phyloP scores from a whole-genome alignment of 2,329 filamentous ascomycete species.

The Dichotomopilus funicola region DNA sequence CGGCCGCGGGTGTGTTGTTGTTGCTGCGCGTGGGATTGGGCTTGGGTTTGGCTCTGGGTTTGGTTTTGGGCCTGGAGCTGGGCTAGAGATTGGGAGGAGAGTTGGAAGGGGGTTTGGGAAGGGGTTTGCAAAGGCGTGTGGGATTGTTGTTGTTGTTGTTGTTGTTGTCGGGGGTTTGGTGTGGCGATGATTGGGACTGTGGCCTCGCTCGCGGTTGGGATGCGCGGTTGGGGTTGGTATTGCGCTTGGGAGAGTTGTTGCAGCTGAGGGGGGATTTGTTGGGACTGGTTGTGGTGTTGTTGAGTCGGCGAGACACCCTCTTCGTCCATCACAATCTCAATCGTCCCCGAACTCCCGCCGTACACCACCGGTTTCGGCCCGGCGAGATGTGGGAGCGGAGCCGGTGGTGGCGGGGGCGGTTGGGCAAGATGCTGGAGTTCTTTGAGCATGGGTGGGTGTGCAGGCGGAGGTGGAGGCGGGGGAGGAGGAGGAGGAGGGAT shows the following conservation, averaged over 20 bases:
- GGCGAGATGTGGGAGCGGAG: slow-evolving; percentile 44
- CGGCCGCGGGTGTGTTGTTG: slow-evolving; percentile 26
- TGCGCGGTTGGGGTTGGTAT: slow-evolving; percentile 5
- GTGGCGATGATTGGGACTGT: slow-evolving; percentile 40
- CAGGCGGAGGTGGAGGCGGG: slow-evolving; percentile 47
- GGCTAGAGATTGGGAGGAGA: too few relatives aligned
- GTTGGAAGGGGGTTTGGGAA: too few relatives aligned
- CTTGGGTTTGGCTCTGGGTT: too few relatives aligned
- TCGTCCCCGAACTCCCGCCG: slow-evolving; percentile 47
- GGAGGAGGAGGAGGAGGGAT: slow-evolving; percentile 49
- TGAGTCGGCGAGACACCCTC: slow-evolving; percentile 34
- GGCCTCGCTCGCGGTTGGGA: slow-evolving; percentile 33
- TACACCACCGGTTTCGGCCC: slow-evolving; percentile 33
- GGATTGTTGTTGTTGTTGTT: too few relatives aligned
- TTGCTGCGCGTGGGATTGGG: slow-evolving; percentile 7
- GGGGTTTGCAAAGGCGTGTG: too few relatives aligned
- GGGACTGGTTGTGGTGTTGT: slow-evolving; percentile 1
- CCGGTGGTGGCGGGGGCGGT: slow-evolving; percentile 56
- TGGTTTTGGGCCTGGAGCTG: too few relatives aligned
- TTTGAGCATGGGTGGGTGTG: slow-evolving; percentile 51
- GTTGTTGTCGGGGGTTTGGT: slow-evolving; percentile 30
- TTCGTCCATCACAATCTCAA: slow-evolving; percentile 62
- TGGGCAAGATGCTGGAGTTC: slow-evolving; percentile 57
- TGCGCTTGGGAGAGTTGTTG: slow-evolving; percentile 1
- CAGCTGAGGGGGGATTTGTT: slow-evolving; percentile 1